Evolutionary conservation across 2,329 filamentous ascomycete species (phyloP), one percentile per base, ranked within the genome.

Genomic region (Aureobasidium sp.): DNA sequence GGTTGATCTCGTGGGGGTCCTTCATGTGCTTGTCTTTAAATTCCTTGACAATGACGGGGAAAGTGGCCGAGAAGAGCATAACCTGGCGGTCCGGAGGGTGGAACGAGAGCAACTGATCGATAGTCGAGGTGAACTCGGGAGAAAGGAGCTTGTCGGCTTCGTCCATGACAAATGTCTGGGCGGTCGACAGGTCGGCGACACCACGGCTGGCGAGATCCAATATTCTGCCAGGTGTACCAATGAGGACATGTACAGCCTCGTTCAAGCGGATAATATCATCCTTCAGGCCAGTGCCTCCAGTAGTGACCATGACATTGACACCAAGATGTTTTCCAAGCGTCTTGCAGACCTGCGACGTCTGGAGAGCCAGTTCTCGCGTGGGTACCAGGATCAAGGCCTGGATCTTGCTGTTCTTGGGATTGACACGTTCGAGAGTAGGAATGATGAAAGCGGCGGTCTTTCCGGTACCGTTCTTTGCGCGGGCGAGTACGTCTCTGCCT

Each of bases 301-400:
- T 99, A 52, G 93, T 97, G 68, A 99, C 95, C 95, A 99, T 99
- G 71, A 99, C 93, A 72, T 99, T 97, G 77, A 99, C 84, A 62
- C 91, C 91, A 44, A 99, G 86, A 73, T 99, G 92, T 78, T 99
- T 97, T 66, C 95, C 95, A 51, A 99, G 84, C 14, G 88, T 97
- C 82, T 97, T 99, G 85, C 94, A 99, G 68, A 99, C 94, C 78
- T 99, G 94, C 55, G 95, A 99, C 64, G 94, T 99, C 77, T 99
- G 94, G 77, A 99, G 87, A 61, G 95, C 95, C 69, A 99, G 82
- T 79, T 99, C 94, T 84, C 94, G 84, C 66, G 94, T 99, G 39
- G 94, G 95, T 48, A 99, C 94, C 62, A 99, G 86, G 70, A 99
- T 95, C 66, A 99, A 84, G 69, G 91, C 92, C 81, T 99, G 94